A percentile compares a stretch with the other conserved stretches of the same genome.
phyloP scores from a whole-genome alignment of 1,284 basidiomycete genomes.

The Malassezia psittaci region DNA sequence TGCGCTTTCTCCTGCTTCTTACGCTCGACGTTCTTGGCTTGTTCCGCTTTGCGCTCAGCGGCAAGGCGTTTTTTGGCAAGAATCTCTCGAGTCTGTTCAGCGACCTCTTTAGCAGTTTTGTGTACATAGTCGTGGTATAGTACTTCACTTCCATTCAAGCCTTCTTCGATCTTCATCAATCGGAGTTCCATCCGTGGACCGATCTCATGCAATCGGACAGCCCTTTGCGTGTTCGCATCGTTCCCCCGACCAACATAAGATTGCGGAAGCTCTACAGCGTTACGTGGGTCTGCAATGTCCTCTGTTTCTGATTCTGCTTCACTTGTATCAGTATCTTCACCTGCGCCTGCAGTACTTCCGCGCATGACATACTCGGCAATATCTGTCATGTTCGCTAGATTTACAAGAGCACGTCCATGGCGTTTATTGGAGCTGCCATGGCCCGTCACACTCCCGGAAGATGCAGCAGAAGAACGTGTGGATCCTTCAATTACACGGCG shows the following conservation, averaged over 20 bases:
- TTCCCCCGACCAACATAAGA: constrained; percentile 93
- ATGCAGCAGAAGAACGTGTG: constrained; percentile 32
- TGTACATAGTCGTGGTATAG: constrained; percentile 42
- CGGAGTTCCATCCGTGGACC: constrained; percentile 88
- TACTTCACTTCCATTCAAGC: constrained; percentile 53
- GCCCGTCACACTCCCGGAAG: constrained; percentile 13
- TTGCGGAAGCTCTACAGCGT: constrained; percentile 65
- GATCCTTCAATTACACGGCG: constrained; percentile 71
- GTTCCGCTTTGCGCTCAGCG: constrained; percentile 24
- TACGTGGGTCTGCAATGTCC: constrained; percentile 59
- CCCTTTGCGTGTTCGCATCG: constrained; percentile 75
- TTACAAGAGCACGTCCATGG: constrained; percentile 52
- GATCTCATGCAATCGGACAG: constrained; percentile 82
- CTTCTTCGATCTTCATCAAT: constrained; percentile 87
- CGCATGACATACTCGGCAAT: constrained; percentile 88
- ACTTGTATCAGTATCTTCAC: constrained; percentile 55
- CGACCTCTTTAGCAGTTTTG: constrained; percentile 21
- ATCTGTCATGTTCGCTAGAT: constrained; percentile 80
- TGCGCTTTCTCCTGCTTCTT: constrained; percentile 31
- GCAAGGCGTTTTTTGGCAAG: constrained; percentile 23
- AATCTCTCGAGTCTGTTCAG: constrained; percentile 18
- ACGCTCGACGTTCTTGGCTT: constrained; percentile 34
- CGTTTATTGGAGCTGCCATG: constrained; percentile 10
- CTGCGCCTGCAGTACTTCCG: constrained; percentile 59
- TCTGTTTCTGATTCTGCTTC: constrained; percentile 65